phyloP scores from a whole-genome alignment of 495 filamentous ascomycete genomes.

The Daldinia grandis region DNA sequence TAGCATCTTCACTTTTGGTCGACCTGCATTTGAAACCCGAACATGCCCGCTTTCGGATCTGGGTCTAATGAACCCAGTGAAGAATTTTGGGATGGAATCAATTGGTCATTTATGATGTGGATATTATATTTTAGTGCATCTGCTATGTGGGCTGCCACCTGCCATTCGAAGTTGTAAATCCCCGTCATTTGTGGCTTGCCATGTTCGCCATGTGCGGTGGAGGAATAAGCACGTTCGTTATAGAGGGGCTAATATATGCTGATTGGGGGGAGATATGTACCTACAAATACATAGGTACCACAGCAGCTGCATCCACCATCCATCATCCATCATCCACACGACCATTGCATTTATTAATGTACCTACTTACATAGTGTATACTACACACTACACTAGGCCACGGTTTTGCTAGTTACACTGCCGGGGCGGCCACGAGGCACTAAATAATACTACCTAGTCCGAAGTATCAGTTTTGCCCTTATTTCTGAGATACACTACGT shows the following conservation, averaged over 20 bases:
- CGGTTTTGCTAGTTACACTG: constrained; percentile 38
- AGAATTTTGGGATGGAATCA: constrained; percentile 40
- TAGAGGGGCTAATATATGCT: constrained; percentile 23
- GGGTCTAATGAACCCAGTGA: constrained; percentile 28
- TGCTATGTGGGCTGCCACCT: constrained; percentile 41
- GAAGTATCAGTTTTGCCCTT: constrained; percentile 19
- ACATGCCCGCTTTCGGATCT: constrained; percentile 37
- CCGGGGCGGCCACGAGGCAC: constrained; percentile 43
- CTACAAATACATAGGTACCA: constrained; percentile 29
- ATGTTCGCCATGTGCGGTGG: constrained; percentile 44
- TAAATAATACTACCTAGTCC: constrained; percentile 21
- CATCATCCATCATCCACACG: constrained; percentile 35
- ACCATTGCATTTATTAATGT: constrained; percentile 24
- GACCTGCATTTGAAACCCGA: constrained; percentile 24
- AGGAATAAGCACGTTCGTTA: constrained; percentile 42
- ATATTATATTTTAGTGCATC: constrained; percentile 36
- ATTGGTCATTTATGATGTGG: constrained; percentile 36
- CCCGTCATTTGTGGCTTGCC: constrained; percentile 42
- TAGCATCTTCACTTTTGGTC: constrained; percentile 11
- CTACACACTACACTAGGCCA: not conserved
- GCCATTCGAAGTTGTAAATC: constrained; percentile 41
- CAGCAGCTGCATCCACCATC: constrained; percentile 31
- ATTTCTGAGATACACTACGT: not conserved
- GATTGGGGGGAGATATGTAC: constrained; percentile 30
- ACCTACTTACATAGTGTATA: constrained; percentile 6